phyloP scores from a whole-genome alignment of 805 yeast species.

The Kodamaea nitidulidarum region DNA sequence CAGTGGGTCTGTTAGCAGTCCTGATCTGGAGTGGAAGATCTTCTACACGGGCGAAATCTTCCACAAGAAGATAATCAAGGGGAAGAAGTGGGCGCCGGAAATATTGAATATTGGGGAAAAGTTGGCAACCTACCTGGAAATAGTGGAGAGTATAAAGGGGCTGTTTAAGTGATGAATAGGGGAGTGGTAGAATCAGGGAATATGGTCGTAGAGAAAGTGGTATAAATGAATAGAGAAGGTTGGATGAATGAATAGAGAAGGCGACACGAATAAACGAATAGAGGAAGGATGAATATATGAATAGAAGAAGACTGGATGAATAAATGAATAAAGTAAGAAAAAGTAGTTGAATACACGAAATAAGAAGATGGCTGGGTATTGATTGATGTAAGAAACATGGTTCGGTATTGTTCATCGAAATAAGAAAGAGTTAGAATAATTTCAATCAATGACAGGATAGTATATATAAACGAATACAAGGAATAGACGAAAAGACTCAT shows the following conservation, averaged over 20 bases:
- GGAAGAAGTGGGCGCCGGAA: constrained; percentile 13
- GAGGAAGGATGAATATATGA: not conserved
- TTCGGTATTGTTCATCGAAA: too few species aligned
- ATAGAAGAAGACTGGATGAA: too few species aligned
- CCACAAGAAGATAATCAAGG: constrained; percentile 29
- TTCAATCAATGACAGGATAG: too few species aligned
- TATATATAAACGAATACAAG: too few species aligned
- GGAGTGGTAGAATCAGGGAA: too few species aligned
- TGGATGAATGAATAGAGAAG: too few species aligned
- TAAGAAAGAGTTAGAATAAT: too few species aligned
- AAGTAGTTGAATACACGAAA: not conserved
- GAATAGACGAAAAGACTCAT: too few species aligned
- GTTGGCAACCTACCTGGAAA: constrained; percentile 45
- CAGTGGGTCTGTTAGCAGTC: constrained; percentile 51
- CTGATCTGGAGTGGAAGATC: constrained; percentile 37
- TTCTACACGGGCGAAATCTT: constrained; percentile 41
- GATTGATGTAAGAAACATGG: too few species aligned
- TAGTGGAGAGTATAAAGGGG: constrained; percentile 57
- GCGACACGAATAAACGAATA: too few species aligned
- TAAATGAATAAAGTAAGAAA: not conserved
- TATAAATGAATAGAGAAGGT: too few species aligned
- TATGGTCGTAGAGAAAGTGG: too few species aligned
- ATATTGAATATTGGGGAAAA: constrained; percentile 26
- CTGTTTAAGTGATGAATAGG: constrained; percentile 32
- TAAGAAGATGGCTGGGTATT: not conserved